Evolutionary conservation across 257 asterid species (phyloP), one percentile per base, ranked within the genome.

Genomic region (Perilla frutescens): DNA sequence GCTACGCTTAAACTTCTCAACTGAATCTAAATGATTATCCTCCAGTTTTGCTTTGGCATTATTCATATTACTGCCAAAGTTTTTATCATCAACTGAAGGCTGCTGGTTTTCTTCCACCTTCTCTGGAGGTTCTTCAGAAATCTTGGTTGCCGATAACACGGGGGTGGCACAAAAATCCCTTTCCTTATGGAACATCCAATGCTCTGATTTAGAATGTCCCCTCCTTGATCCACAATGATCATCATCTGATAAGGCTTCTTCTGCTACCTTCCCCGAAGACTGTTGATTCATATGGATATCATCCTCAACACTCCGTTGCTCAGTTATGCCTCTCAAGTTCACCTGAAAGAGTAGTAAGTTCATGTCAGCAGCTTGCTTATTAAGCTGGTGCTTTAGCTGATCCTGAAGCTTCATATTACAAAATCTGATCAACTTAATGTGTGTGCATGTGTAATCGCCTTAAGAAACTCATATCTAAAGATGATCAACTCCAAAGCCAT

Each of bases 171-270:
- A 20, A 20, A 20, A 20, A 49, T 90, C 96, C 76, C 82, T 83
- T 70, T 92, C 97, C 81, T 86, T 87, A 60, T 92, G 91, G 84
- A 93, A 90, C 12, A 90, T 80, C 96, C 96, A 88, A 20, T 96
- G 81, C 72, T 90, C 97, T 54, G 90, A 69, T 84, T 92, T 92
- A 72, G 98, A 90, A 49, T 94, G 98, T 37, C 96, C 98, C 76
- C 80, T 87, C 82, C 78, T 87, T 6, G 94, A 84, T 20, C 26
- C 26, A 20, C 1, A 20, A 20, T 20, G 26, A 32, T 54, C 84
- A 54, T 92, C 97, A 5, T 89, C 98, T 9, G 91, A 84, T 64
- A 89, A 83, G 63, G 80, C 86, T 45, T 86, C 96, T 31, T 83
- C 90, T 70, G 78, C 79, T 4, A 79, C 85, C 76, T 84, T 89